Evolutionary conservation across 2,329 filamentous ascomycete species (phyloP).

Genomic region (Ophiostoma fasciatum): DNA sequence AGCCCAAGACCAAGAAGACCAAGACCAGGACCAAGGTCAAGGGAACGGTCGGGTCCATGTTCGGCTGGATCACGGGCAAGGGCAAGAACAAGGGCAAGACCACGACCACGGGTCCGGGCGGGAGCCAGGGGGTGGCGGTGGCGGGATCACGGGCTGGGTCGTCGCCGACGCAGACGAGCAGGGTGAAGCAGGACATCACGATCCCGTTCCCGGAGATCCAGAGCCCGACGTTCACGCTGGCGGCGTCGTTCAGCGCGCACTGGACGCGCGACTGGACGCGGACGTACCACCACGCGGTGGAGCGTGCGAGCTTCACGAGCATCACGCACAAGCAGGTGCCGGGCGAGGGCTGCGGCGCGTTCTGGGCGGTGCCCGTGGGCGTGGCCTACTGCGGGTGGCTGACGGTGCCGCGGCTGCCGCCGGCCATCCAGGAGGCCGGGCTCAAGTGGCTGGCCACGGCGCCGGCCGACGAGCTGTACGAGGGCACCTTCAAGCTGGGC

Average conservation of each 20-base stretch:
- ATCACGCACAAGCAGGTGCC: constrained; percentile 8
- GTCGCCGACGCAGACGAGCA: no score
- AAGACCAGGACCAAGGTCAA: no score
- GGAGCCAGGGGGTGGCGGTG: background rate
- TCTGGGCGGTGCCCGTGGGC: constrained; percentile 9
- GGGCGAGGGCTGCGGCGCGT: constrained; percentile 12
- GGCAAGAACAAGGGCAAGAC: no score
- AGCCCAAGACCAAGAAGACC: no score
- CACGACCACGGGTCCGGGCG: background rate
- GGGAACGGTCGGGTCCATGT: no score
- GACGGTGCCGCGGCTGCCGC: constrained; percentile 5
- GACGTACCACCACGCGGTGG: constrained; percentile 5
- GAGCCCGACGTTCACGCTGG: constrained; percentile 1
- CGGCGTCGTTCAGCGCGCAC: constrained; percentile 1
- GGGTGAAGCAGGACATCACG: background rate
- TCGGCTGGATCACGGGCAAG: no score
- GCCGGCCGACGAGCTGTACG: background rate
- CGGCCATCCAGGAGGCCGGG: background rate
- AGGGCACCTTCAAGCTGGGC: constrained; percentile 3
- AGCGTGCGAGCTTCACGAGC: constrained; percentile 5
- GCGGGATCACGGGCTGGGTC: background rate
- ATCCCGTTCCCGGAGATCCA: constrained; percentile 1
- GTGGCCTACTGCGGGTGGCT: constrained; percentile 10
- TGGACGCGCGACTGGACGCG: constrained; percentile 9
- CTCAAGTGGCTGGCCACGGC: constrained; percentile 2